These are phyloP conservation scores for Collariella sp. DNA, from an alignment of 495 filamentous ascomycete species.

Conservation along the genomic window DNA sequence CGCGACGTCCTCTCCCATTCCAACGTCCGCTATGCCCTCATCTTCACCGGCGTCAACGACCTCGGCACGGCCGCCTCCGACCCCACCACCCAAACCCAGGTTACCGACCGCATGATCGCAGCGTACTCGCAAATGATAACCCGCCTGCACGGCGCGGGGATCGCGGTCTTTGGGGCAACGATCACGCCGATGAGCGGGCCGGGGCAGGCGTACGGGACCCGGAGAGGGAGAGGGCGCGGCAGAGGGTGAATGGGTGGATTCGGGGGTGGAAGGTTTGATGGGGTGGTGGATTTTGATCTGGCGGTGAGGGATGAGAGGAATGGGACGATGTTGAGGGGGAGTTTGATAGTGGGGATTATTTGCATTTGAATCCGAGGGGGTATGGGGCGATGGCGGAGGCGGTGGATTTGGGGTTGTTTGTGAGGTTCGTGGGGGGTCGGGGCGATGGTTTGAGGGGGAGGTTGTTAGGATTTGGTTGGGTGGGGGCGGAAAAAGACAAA, in stretches of 20 bases:
- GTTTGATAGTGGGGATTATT: conserved; percentile 54
- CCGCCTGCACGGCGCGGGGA: conserved; percentile 41
- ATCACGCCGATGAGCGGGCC: conserved; percentile 52
- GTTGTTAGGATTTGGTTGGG: neutral
- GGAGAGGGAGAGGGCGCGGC: conserved; percentile 43
- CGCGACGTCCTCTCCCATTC: conserved; percentile 51
- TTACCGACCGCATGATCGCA: conserved; percentile 42
- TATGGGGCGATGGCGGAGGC: conserved; percentile 49
- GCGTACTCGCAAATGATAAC: conserved; percentile 51
- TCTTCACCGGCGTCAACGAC: conserved; percentile 64
- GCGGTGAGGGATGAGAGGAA: conserved; percentile 43
- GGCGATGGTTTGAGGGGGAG: conserved; percentile 10
- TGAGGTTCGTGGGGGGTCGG: conserved; percentile 18
- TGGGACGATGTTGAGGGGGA: conserved; percentile 32
- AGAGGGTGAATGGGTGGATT: conserved; percentile 55
- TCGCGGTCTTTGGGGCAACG: conserved; percentile 50
- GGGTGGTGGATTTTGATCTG: conserved; percentile 53
- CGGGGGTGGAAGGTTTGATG: conserved; percentile 50
- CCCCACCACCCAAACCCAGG: conserved; percentile 27
- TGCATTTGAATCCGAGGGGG: conserved; percentile 53
- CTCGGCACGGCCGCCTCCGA: conserved; percentile 41
- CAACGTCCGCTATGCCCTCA: conserved; percentile 44
- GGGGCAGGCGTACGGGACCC: conserved; percentile 40
- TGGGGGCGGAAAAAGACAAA: neutral
- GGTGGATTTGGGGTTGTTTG: conserved; percentile 47